Evolutionary conservation across 2,329 filamentous ascomycete genomes (phyloP), one percentile per base, ranked within the genome.

Genomic region (Parascedosporium putredinis): DNA sequence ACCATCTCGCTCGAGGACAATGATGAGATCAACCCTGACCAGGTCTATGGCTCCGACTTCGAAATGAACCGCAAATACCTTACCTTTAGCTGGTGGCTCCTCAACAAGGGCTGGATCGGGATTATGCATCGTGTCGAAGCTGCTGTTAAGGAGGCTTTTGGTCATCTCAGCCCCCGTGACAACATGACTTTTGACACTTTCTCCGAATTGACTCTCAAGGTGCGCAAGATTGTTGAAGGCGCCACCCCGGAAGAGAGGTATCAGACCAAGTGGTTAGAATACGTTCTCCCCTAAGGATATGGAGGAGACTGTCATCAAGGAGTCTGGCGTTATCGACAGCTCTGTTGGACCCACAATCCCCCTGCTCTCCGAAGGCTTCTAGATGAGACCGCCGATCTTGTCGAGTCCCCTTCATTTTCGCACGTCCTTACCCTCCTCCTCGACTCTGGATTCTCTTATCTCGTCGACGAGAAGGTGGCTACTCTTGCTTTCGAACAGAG

Each of bases 31-130:
- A 84, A 85, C 59, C 74, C 78, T 16, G 86, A 91, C 49, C 85
- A 90, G 58, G 78, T 82, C 3, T 89, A 94, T 62, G 89, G 89
- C 42, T 91, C 86, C 64, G 93, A 98, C 65, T 96, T 95, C 57
- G 90, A 96, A 65, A 95, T 89, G 29, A 98, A 98, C 67, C 78
- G 90, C 58, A 86, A 87, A 61, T 98, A 97, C 62, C 74, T 98
- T 45, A 94, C 90, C 36, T 95, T 97, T 64, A 95, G 88, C 67
- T 98, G 93, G 93, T 98, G 91, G 90, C 71, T 98, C 44, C 74
- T 98, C 45, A 91, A 98, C 67, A 81, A 81, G 56, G 93, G 93
- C 40, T 97, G 89, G 83, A 80, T 82, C 56, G 81, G 89, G 51
- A 71, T 97, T 51, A 84, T 89, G 76, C 74, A 81, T 51, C 85